Conservation (phyloP, 345 rosid genomes). For the Aquilaria yunnanensis region DNA sequence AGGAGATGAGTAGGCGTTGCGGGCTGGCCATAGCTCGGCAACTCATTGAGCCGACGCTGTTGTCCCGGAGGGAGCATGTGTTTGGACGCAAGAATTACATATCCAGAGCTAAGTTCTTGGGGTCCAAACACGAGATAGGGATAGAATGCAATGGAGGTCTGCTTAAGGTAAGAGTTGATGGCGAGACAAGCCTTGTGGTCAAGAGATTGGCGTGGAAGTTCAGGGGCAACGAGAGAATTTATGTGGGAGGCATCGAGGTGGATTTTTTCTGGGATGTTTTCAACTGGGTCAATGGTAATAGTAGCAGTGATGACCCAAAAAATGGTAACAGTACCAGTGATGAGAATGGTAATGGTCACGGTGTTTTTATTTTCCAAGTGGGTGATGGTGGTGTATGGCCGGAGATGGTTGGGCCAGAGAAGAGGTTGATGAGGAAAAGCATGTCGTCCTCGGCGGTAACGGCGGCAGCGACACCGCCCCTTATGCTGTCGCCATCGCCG, state of each 20-base stretch:
- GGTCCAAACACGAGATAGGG: conserved; percentile 40
- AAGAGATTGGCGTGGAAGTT: conserved; percentile 51
- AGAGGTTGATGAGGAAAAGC: conserved; percentile 48
- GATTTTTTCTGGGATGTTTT: conserved; percentile 56
- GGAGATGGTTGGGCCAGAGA: conserved; percentile 51
- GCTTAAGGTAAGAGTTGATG: conserved; percentile 41
- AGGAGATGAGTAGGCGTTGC: conserved; percentile 27
- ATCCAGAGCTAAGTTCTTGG: conserved; percentile 37
- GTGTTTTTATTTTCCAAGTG: conserved; percentile 58
- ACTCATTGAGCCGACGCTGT: conserved; percentile 19
- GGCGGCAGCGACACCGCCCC: conserved; percentile 8
- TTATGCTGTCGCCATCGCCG: conserved; percentile 26
- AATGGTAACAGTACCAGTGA: not conserved
- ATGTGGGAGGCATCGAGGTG: conserved; percentile 33
- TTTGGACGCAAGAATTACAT: conserved; percentile 36
- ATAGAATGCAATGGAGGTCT: conserved; percentile 39
- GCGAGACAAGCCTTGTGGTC: conserved; percentile 31
- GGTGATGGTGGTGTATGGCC: conserved; percentile 65
- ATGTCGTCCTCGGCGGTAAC: conserved; percentile 15
- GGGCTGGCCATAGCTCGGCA: conserved; percentile 22
- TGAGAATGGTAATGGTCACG: conserved; percentile 20
- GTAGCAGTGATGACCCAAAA: not conserved
- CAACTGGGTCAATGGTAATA: conserved; percentile 32
- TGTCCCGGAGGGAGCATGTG: conserved; percentile 47
- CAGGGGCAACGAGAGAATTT: conserved; percentile 46